These are phyloP conservation scores for Laguncularia racemosa DNA, from an alignment of 345 rosid species.

Conservation along the genomic window DNA sequence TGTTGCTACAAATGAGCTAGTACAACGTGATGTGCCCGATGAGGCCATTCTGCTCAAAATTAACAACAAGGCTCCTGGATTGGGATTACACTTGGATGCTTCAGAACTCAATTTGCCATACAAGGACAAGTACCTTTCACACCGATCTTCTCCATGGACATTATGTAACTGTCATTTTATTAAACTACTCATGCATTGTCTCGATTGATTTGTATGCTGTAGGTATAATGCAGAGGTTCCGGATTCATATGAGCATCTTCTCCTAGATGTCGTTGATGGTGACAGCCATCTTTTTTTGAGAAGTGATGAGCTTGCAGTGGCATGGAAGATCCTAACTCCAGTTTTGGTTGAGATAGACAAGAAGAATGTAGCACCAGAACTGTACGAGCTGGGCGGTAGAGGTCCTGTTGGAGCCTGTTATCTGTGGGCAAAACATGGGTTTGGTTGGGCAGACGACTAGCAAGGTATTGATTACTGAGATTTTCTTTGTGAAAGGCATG, in stretches of 20 bases:
- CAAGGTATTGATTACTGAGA: no score
- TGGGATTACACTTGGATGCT: constrained; percentile 87
- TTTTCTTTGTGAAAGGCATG: no score
- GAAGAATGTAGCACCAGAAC: constrained; percentile 44
- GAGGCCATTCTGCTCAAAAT: constrained; percentile 94
- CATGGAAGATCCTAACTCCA: constrained; percentile 57
- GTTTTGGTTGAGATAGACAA: constrained; percentile 48
- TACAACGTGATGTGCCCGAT: constrained; percentile 88
- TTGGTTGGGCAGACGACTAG: constrained; percentile 51
- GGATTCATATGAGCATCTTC: constrained; percentile 71
- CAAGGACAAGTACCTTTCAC: constrained; percentile 48
- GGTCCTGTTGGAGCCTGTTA: constrained; percentile 68
- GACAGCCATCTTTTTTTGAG: constrained; percentile 80
- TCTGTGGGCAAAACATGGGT: constrained; percentile 70
- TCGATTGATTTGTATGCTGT: constrained; percentile 1
- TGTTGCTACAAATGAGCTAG: constrained; percentile 83
- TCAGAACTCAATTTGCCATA: constrained; percentile 72
- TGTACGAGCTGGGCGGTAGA: constrained; percentile 66
- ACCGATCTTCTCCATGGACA: background rate
- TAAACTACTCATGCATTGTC: background rate
- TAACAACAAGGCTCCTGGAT: constrained; percentile 93
- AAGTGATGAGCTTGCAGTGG: constrained; percentile 74
- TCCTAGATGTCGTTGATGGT: constrained; percentile 76
- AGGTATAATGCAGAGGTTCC: constrained; percentile 63
- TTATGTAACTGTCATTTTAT: background rate